Percentiles rank a stretch among this genome's conserved stretches.
Evolutionary conservation across 2,329 filamentous ascomycete genomes (phyloP).

Genomic region (Diaporthe citrichinensis): DNA sequence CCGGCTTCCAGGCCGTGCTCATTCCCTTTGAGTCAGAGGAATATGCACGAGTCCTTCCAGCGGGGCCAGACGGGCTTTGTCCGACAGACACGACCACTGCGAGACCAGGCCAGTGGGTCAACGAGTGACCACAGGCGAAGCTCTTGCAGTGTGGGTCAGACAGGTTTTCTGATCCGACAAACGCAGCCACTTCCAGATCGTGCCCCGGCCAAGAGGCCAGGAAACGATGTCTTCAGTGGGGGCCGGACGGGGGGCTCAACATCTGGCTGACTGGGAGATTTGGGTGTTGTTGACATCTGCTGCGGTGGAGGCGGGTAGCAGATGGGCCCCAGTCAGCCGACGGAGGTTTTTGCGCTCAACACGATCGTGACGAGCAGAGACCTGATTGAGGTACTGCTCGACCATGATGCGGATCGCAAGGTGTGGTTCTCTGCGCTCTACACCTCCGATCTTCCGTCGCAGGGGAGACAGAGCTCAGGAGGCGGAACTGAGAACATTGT

Average conservation of each 20-base stretch:
- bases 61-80: constrained; percentile 32
- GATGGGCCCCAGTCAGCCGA: constrained; percentile 21
- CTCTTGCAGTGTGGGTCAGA: constrained; percentile 29
- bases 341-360: constrained; percentile 39
- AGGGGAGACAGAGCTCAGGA: constrained; percentile 27
- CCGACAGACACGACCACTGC: constrained; percentile 30
- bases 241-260: constrained; percentile 38
- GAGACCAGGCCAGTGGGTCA: background rate
- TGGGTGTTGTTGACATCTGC: constrained; percentile 7
- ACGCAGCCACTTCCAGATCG: constrained; percentile 38
- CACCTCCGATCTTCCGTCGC: constrained; percentile 27
- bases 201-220: background rate
- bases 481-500: constrained; percentile 37
- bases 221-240: constrained; percentile 23
- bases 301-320: background rate
- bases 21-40: background rate
- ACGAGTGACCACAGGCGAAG: background rate
- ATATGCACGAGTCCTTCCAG: constrained; percentile 27
- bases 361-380: background rate
- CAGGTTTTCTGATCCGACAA: constrained; percentile 24
- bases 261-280: constrained; percentile 27
- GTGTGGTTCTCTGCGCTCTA: constrained; percentile 33
- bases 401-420: constrained; percentile 31
- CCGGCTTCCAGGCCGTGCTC: constrained; percentile 10
- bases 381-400: background rate